Conservation (phyloP, 371 early-diverging fungal genomes). For the Apophysomyces sp. region DNA sequence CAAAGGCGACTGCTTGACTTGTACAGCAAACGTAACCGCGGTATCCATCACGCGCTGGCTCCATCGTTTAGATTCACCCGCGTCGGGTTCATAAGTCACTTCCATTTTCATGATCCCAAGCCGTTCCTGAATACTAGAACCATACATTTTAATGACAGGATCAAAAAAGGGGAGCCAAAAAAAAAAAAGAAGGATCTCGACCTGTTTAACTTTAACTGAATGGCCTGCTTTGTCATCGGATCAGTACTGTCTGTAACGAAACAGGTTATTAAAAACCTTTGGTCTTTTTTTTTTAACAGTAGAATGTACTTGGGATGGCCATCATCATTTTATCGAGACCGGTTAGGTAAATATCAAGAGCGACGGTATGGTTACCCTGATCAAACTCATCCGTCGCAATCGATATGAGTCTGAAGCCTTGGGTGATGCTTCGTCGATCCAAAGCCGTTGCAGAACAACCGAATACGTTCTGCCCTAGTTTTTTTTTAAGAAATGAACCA, state of each 20-base stretch:
- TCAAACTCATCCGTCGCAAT: conserved; percentile 59
- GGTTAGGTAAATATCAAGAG: conserved; percentile 53
- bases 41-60: conserved; percentile 48
- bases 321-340: conserved; percentile 53
- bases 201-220: conserved; percentile 8
- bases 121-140: neutral
- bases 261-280: too few species aligned
- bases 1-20: conserved; percentile 64
- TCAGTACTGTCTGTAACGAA: too few species aligned
- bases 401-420: conserved; percentile 50
- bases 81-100: neutral
- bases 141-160: neutral
- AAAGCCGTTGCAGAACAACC: conserved; percentile 6
- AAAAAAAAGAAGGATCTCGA: neutral
- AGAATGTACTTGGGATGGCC: conserved; percentile 58
- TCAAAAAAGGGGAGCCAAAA: neutral
- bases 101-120: neutral
- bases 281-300: too few species aligned
- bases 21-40: conserved; percentile 51
- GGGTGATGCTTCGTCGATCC: conserved; percentile 45
- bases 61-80: conserved; percentile 18
- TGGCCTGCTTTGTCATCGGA: conserved; percentile 24
- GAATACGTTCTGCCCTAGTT: neutral
- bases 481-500: neutral
- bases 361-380: conserved; percentile 44